Percentiles rank a stretch among this genome's conserved stretches.
Conservation (phyloP, 108 stramenopile genomes). For the Nitzschia putrida region DNA sequence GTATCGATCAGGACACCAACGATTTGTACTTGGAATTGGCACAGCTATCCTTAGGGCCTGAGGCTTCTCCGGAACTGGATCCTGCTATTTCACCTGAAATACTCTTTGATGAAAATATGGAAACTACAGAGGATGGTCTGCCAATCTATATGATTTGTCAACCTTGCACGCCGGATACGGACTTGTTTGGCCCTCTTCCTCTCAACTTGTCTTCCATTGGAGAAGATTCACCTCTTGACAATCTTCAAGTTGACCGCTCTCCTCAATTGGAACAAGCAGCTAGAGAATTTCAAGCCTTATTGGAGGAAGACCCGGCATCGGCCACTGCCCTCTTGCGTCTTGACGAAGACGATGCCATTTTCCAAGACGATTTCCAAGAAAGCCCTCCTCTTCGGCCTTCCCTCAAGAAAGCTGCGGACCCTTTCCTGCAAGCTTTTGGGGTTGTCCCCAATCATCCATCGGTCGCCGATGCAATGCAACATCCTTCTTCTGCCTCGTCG, state of each 20-base stretch:
- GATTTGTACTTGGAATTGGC: conserved; percentile 28
- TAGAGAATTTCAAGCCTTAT: conserved; percentile 6
- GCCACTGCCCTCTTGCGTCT: conserved; percentile 8
- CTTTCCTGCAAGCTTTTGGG: conserved; percentile 25
- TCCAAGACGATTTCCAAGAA: conserved; percentile 2
- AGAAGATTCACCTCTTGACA: conserved; percentile 12
- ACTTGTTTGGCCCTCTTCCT: conserved; percentile 8
- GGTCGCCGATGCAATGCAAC: not conserved
- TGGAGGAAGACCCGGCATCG: not conserved
- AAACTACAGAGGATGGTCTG: conserved; percentile 15
- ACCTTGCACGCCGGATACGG: conserved; percentile 26
- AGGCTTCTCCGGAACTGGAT: not conserved
- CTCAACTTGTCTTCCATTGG: conserved; percentile 16
- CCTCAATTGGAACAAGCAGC: conserved; percentile 6
- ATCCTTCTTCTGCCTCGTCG: not conserved
- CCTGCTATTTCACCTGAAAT: not conserved
- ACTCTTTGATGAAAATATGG: not conserved
- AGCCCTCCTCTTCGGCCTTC: not conserved
- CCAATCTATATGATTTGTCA: conserved; percentile 30
- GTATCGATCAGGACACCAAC: conserved; percentile 33
- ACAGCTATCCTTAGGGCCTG: conserved; percentile 4
- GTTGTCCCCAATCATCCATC: not conserved
- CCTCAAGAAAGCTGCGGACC: conserved; percentile 2
- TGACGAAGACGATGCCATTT: conserved; percentile 9
- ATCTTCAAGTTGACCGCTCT: conserved; percentile 5